Percentiles rank a stretch among this genome's conserved stretches.
phyloP scores from a whole-genome alignment of 2,329 filamentous ascomycete genomes.

The Hymenotorrendiella dingleyae region DNA sequence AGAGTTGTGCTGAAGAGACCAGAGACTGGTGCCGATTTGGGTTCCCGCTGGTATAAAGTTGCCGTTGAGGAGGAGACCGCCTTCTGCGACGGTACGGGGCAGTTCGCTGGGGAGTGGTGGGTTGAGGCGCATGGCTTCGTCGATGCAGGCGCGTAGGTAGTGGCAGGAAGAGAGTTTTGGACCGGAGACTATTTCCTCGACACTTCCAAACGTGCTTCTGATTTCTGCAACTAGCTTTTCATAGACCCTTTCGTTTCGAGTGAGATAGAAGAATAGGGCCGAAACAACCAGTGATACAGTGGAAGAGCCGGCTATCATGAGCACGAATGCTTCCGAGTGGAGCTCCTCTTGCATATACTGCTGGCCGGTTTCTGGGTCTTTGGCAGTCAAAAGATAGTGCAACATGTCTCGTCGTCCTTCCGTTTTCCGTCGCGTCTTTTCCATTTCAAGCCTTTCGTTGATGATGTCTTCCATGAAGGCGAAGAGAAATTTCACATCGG shows the following conservation, averaged over 20 bases:
- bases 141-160: conserved; percentile 37
- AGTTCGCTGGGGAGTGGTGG: conserved; percentile 38
- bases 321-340: conserved; percentile 3
- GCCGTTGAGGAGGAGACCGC: conserved; percentile 20
- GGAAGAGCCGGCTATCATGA: conserved; percentile 17
- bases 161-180: too few species aligned
- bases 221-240: conserved; percentile 29
- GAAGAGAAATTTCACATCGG: background rate
- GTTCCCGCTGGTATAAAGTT: conserved; percentile 27
- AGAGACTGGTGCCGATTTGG: conserved; percentile 32
- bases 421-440: conserved; percentile 22
- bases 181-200: conserved; percentile 30
- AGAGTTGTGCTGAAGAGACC: conserved; percentile 28
- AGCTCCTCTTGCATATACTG: conserved; percentile 27
- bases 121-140: conserved; percentile 41
- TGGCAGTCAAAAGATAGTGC: conserved; percentile 65
- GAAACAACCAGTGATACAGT: conserved; percentile 30
- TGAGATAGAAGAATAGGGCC: conserved; percentile 33
- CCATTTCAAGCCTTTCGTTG: background rate
- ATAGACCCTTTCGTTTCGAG: conserved; percentile 24
- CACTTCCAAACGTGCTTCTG: conserved; percentile 30
- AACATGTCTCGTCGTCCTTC: conserved; percentile 61
- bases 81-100: conserved; percentile 35
- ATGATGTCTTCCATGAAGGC: background rate
- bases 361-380: conserved; percentile 56